phyloP scores from a whole-genome alignment of 345 rosid genomes.

The Nasturtium officinale region DNA sequence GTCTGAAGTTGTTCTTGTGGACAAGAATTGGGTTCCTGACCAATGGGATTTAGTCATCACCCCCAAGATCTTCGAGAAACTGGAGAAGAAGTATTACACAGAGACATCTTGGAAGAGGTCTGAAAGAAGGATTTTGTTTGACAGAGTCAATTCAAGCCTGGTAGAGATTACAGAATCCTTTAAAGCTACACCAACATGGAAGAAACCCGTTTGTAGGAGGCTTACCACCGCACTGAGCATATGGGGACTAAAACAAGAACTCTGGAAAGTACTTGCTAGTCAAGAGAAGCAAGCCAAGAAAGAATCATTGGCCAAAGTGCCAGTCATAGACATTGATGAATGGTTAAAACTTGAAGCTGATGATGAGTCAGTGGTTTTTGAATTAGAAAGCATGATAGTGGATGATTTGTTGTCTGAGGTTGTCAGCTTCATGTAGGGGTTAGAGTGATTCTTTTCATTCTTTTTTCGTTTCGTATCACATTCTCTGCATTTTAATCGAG shows the following conservation, averaged over 20 bases:
- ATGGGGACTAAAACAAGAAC: constrained; percentile 50
- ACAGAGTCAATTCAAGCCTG: constrained; percentile 61
- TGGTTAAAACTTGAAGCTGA: constrained; percentile 64
- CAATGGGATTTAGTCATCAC: constrained; percentile 44
- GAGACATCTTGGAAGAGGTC: constrained; percentile 70
- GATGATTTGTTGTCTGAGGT: constrained; percentile 69
- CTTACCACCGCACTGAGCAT: constrained; percentile 35
- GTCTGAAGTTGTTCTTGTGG: constrained; percentile 56
- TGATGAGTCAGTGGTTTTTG: constrained; percentile 58
- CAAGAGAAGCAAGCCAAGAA: constrained; percentile 53
- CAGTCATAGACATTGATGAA: constrained; percentile 43
- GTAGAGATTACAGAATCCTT: constrained; percentile 52
- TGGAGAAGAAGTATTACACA: constrained; percentile 79
- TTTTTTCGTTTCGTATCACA: constrained; percentile 2
- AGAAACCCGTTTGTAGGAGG: constrained; percentile 56
- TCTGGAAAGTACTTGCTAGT: constrained; percentile 51
- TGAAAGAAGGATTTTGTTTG: constrained; percentile 73
- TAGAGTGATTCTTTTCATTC: constrained; percentile 36
- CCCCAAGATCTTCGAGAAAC: constrained; percentile 54
- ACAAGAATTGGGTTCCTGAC: constrained; percentile 33
- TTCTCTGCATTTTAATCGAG: constrained; percentile 38
- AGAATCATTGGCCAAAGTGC: constrained; percentile 49
- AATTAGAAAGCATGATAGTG: constrained; percentile 65
- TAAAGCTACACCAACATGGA: constrained; percentile 45
- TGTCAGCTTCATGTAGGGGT: constrained; percentile 46